Base-by-base conservation (phyloP, 805 yeast genomes). In the Myxozyma vanderwaltii region DNA sequence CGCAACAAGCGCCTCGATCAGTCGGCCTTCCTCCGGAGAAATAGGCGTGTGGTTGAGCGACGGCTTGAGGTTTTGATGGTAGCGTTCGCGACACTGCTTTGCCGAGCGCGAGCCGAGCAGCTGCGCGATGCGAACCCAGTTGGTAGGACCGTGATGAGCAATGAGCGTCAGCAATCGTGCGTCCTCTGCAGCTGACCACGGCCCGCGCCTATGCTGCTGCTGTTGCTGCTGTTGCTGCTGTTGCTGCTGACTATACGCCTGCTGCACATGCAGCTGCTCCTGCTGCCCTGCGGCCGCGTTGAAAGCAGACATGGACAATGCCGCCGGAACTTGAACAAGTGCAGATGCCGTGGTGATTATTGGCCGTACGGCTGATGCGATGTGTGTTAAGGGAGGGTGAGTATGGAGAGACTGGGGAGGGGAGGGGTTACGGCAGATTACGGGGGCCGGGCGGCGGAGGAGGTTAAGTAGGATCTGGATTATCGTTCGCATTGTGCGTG, bases 131-230 rank as follows among this genome's bases (percentile, higher is more conserved):
- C 88, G 80, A 4, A 91, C 96, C 97, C 97, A 90, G 71, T 89
- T 89, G 40, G 88, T 81, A 8, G 96, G 90, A 4, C 95, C 95
- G 71, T 82, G 85, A 24, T 82, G 72, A 41, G 81, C 75, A 40
- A 90, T 88, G 24, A 90, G 78, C 23, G 85, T 87, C 70, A 90
- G 73, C 49, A 90, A 79, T 66, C 82, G 81, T 63, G 80, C 81
- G 72, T 90, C 97, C 68, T 90, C 97, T 26, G 85, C 86, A 0
- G 91, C 86, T 4, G 94, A 83, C 97, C 97, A 90, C 0, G 96
- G 95, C 0, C 97, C 97, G 48, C 65, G 58, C 15, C 64, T 58
- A 29, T 62, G 65, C 35, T 36, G 41, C 24, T 27, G 51, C 4
- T 27, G 51, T 4, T 17, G 44, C 47, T 49, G 53, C 19, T 36